Evolutionary conservation across 306 rosid genomes (phyloP), one percentile per base, ranked within the genome.

Genomic region (Hylodesmum podocarpum): DNA sequence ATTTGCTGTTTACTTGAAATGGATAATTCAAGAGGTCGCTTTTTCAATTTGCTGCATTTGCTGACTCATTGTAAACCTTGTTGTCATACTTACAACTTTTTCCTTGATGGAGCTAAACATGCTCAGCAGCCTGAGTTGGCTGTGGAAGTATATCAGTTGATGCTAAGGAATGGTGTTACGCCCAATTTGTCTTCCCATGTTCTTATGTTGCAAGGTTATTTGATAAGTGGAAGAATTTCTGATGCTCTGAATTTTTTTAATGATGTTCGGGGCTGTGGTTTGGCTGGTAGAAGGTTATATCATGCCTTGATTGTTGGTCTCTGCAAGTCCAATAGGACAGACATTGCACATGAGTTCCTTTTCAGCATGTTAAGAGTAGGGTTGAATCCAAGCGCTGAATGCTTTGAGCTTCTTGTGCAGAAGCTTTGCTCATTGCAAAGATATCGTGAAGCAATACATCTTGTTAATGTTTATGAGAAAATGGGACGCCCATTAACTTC

Each of bases 221-320:
- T 94, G 69, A 59, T 7, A 50, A 82, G 70, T 76, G 78, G 75
- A 19, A 81, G 82, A 81, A 78, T 88, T 78, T 73, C 83, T 1
- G 93, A 90, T 65, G 98, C 91, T 81, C 64, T 88, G 82, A 86
- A 46, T 81, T 87, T 88, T 82, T 85, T 94, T 40, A 59, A 47
- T 15, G 76, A 59, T 81, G 46, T 90, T 82, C 78, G 39, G 41
- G 4, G 10, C 72, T 71, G 44, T 81, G 85, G 91, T 81, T 1
- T 46, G 40, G 53, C 75, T 8, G 69, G 61, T 49, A 76, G 68
- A 70, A 87, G 9, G 81, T 55, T 87, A 40, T 90, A 83, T 76
- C 31, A 65, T 18, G 0, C 40, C 70, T 54, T 94, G 86, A 66
- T 90, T 73, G 6, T 50, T 63, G 87, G 88, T 80, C 88, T 94